Evolutionary conservation across 768 basidiomycete genomes (phyloP).

Genomic region (Dioszegia hungarica): DNA sequence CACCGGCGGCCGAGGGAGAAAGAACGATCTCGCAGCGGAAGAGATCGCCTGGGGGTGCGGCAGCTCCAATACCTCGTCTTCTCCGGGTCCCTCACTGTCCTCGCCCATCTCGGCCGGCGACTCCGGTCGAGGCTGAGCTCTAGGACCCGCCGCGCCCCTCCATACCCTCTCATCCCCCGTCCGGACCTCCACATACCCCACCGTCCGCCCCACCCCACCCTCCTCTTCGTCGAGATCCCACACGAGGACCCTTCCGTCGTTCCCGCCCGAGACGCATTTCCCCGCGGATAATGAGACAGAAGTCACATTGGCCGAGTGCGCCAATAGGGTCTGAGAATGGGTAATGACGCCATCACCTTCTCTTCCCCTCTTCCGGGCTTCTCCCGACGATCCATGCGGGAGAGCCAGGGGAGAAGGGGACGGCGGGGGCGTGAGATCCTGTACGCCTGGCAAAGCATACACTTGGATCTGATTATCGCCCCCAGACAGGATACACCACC

Average conservation of each 20-base stretch:
- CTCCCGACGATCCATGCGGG: too few species aligned
- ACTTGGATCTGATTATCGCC: constrained; percentile 47
- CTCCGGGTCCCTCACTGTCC: neutral
- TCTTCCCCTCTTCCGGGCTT: neutral
- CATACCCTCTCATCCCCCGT: constrained; percentile 14
- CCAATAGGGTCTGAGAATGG: constrained; percentile 44
- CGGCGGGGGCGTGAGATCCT: too few species aligned
- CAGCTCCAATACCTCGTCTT: constrained; percentile 2
- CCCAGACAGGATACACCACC: constrained; percentile 46
- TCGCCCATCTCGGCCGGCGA: too few species aligned
- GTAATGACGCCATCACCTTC: constrained; percentile 13
- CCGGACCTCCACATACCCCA: constrained; percentile 40
- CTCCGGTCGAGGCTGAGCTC: neutral
- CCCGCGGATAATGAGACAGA: constrained; percentile 34
- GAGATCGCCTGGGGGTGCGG: constrained; percentile 46
- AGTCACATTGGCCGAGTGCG: constrained; percentile 40
- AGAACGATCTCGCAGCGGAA: constrained; percentile 36
- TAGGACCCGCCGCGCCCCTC: constrained; percentile 22
- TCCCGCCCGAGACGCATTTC: constrained; percentile 41
- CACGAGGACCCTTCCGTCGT: constrained; percentile 42
- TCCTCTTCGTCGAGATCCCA: constrained; percentile 42
- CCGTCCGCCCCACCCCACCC: constrained; percentile 20
- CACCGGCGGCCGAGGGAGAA: constrained; percentile 29
- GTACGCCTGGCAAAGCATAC: constrained; percentile 41
- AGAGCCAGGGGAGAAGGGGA: too few species aligned